Base-by-base conservation (phyloP, 2,329 filamentous ascomycete genomes). In the Myriosclerotinia scirpicola region DNA sequence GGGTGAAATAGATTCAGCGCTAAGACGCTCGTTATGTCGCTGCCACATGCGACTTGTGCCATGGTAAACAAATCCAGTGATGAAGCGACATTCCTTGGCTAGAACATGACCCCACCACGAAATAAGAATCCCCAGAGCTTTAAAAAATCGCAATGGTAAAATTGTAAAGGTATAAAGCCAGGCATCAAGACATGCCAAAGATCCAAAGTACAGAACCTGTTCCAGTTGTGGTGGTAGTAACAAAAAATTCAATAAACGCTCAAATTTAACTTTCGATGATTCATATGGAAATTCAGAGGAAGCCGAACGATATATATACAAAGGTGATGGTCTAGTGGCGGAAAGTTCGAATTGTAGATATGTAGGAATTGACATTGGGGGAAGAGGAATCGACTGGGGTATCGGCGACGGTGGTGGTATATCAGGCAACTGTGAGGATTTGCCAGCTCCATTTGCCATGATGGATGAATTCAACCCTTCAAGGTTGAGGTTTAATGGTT, bases 121-220 rank as follows among this genome's bases (percentile, higher is more conserved):
- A 12, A 87, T 77, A 36, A 99, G 80, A 2, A 98, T 87, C 26
- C 86, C 87, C 0, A 94, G 74, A 0, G 95, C 94, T 67, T 93
- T 90, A 64, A 90, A 77, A 73, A 99, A 98, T 2, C 95, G 86
- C 67, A 99, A 84, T 0, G 95, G 95, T 0, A 99, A 81, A 54
- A 99, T 97, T 0, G 95, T 99, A 73, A 99, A 96, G 0, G 92
- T 96, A 79, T 97, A 95, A 1, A 99, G 85, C 93, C 94, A 99
- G 1, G 94, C 91, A 77, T 99, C 95, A 7, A 99, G 82, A 78
- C 95, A 99, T 8, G 94, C 93, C 44, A 98, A 79, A 0, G 91
- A 89, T 8, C 95, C 95, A 78, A 99, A 98, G 68, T 88, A 87
- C 7, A 99, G 84, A 0, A 93, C 90, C 55, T 90, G 85, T 79